Evolutionary conservation across 2,329 filamentous ascomycete genomes (phyloP), one percentile per base, ranked within the genome.

Genomic region (Didymella glomerata): DNA sequence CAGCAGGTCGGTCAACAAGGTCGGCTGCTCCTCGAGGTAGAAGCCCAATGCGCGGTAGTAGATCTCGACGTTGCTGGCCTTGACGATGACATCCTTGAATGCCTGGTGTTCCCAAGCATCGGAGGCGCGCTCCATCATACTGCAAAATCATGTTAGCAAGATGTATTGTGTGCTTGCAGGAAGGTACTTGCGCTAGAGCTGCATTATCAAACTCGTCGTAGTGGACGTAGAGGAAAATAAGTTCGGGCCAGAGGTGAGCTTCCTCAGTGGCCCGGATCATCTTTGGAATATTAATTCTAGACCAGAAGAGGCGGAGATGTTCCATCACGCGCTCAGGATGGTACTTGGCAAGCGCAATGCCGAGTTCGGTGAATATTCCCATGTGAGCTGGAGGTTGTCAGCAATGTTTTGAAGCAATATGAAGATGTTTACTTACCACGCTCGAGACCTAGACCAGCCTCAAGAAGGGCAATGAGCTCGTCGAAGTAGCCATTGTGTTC

Each of bases 101-200:
- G 96, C 95, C 77, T 97, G 93, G 81, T 99, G 95, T 78, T 99
- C 96, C 95, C 95, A 99, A 1, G 95, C 93, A 83, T 98, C 96
- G 67, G 96, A 90, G 13, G 95, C 91, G 68, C 93, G 92, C 83
- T 99, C 95, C 87, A 99, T 99, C 83, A 99, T 97, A 18, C n/a
- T n/a, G n/a, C n/a, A n/a, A n/a, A n/a, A n/a, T n/a, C n/a, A n/a
- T n/a, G n/a, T n/a, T n/a, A n/a, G n/a, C n/a, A n/a, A n/a, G n/a
- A n/a, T n/a, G n/a, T n/a, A n/a, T n/a, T n/a, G n/a, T n/a, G n/a
- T n/a, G n/a, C n/a, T n/a, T n/a, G n/a, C n/a, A n/a, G n/a, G n/a
- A n/a, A n/a, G n/a, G n/a, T n/a, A n/a, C n/a, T n/a, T n/a, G n/a
- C n/a, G 95, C 92, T 54, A 99, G 85, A 47, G 93, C 93, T 44